phyloP scores from a whole-genome alignment of 495 filamentous ascomycete species.

The Oidiodendron maius region DNA sequence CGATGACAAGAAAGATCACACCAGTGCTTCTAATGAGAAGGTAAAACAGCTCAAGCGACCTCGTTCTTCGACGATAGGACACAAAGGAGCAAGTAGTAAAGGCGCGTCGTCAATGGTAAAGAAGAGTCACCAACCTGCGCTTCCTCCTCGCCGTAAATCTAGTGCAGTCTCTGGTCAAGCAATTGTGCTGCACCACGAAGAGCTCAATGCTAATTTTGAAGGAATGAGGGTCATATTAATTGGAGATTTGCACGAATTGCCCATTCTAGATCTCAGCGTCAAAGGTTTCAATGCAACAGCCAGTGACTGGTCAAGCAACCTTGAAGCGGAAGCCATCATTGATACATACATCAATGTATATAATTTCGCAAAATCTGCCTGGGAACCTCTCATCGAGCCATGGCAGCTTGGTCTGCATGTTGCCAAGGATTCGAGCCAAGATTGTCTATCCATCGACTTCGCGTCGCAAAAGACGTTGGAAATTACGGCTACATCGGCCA shows the following conservation, averaged over 20 bases:
- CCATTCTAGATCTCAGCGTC: conserved; percentile 88
- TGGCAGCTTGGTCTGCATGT: conserved; percentile 92
- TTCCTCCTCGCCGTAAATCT: background rate
- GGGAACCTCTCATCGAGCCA: conserved; percentile 94
- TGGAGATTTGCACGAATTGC: conserved; percentile 90
- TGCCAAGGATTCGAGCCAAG: conserved; percentile 68
- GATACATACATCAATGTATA: conserved; percentile 95
- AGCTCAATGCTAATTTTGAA: conserved; percentile 75
- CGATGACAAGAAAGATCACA: conserved; percentile 36
- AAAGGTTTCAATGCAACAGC: conserved; percentile 81
- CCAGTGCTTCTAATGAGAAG: conserved; percentile 41
- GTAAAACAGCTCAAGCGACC: conserved; percentile 59
- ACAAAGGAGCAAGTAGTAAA: conserved; percentile 60
- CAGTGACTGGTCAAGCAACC: conserved; percentile 81
- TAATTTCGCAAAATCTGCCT: conserved; percentile 97
- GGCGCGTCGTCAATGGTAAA: conserved; percentile 51
- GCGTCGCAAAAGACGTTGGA: conserved; percentile 87
- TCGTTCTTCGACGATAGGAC: conserved; percentile 38
- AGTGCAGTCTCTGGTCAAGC: conserved; percentile 23
- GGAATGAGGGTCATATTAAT: conserved; percentile 92
- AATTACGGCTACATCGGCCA: conserved; percentile 86
- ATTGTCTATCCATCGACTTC: conserved; percentile 74
- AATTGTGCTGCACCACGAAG: conserved; percentile 52
- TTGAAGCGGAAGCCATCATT: conserved; percentile 82
- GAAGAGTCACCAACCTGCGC: conserved; percentile 12